Evolutionary conservation across 495 filamentous ascomycete species (phyloP).

Genomic region (Thermothielavioides terrestris): DNA sequence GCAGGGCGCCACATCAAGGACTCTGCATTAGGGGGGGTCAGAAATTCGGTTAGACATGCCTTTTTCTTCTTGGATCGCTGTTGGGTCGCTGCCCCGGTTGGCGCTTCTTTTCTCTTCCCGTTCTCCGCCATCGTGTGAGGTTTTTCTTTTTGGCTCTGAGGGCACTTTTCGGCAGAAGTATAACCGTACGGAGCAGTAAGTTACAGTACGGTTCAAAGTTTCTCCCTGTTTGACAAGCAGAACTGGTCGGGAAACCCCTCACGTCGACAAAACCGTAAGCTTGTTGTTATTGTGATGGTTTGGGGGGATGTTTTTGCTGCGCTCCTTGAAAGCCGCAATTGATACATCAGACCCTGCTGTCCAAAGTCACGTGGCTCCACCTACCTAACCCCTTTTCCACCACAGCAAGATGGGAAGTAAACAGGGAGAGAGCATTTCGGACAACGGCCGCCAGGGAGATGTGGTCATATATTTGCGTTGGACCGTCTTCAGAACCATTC

Average conservation of each 20-base stretch:
- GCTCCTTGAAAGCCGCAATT: no score
- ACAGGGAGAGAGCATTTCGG: no score
- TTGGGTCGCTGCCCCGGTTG: slow-evolving; percentile 7
- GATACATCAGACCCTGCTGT: no score
- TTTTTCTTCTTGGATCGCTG: slow-evolving; percentile 27
- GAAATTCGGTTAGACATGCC: slow-evolving; percentile 10
- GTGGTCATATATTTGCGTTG: neutral
- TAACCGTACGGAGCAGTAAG: neutral
- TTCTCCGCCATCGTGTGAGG: slow-evolving; percentile 11
- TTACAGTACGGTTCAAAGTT: no score
- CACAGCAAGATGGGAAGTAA: neutral
- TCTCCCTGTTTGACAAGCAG: no score
- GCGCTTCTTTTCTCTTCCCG: slow-evolving; percentile 24
- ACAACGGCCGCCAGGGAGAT: no score
- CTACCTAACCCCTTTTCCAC: slow-evolving; percentile 1
- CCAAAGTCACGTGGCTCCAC: slow-evolving; percentile 10
- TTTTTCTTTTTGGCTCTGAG: neutral
- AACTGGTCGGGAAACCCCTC: no score
- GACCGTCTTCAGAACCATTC: no score
- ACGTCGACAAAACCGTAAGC: no score
- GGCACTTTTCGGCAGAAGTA: neutral
- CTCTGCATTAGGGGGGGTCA: neutral
- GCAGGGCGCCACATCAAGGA: neutral
- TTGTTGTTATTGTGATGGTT: no score
- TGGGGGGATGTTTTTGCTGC: no score